These are phyloP conservation scores for Pythium aristosporum DNA, from an alignment of 352 stramenopile genomes.

Conservation along the genomic window DNA sequence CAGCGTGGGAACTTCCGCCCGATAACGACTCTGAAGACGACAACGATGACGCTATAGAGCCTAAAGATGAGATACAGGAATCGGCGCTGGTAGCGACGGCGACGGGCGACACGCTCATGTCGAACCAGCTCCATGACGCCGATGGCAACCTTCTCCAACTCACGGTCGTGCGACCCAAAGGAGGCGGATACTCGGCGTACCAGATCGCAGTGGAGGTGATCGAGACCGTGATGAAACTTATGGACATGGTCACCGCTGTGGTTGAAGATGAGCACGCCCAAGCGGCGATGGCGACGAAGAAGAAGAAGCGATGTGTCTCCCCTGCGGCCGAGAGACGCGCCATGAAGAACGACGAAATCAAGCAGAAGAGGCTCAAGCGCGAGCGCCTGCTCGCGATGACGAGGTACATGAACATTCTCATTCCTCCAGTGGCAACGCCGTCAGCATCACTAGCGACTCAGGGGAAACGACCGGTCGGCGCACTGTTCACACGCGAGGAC, in stretches of 20 bases:
- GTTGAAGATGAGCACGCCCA: not conserved
- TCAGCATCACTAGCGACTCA: not conserved
- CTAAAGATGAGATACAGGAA: not conserved
- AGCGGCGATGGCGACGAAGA: not conserved
- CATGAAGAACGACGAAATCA: constrained; percentile 44
- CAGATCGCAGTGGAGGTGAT: constrained; percentile 49
- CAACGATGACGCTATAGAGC: not conserved
- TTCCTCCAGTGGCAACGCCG: constrained; percentile 26
- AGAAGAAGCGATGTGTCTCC: constrained; percentile 48
- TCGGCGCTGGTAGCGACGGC: not conserved
- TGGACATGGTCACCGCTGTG: constrained; percentile 29
- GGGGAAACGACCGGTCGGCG: constrained; percentile 34
- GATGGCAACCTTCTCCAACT: constrained; percentile 22
- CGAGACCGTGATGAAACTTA: constrained; percentile 40
- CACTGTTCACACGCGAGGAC: constrained; percentile 55
- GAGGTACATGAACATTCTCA: constrained; percentile 45
- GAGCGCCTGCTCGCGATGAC: constrained; percentile 31
- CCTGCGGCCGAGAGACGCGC: constrained; percentile 45
- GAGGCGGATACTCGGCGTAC: constrained; percentile 31
- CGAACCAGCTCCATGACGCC: constrained; percentile 19
- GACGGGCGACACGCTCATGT: constrained; percentile 13
- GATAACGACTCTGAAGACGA: constrained; percentile 32
- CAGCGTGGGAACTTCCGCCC: constrained; percentile 62
- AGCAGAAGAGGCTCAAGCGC: constrained; percentile 42
- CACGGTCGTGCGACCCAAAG: constrained; percentile 17